phyloP scores from a whole-genome alignment of 345 rosid species.

The Lepidium africanum region DNA sequence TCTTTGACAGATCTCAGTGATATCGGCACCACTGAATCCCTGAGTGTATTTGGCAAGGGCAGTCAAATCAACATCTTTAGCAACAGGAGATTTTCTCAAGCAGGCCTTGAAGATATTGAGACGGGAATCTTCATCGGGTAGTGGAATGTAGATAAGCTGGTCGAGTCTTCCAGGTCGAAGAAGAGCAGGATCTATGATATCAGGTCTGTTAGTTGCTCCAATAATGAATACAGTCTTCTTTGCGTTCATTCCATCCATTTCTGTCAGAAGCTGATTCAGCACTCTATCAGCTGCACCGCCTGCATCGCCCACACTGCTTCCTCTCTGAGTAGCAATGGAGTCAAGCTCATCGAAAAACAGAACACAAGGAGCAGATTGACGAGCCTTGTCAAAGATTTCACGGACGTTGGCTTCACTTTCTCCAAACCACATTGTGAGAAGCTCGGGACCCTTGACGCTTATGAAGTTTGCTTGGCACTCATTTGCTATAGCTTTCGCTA shows the following conservation, averaged over 20 bases:
- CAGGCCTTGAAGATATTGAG: constrained; percentile 66
- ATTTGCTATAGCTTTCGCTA: constrained; percentile 95
- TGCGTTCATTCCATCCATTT: constrained; percentile 98
- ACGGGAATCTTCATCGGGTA: constrained; percentile 94
- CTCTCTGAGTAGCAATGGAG: constrained; percentile 99
- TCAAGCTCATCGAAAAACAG: constrained; percentile 93
- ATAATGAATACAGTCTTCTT: constrained; percentile 94
- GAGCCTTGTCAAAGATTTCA: constrained; percentile 95
- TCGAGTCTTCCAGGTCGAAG: constrained; percentile 93
- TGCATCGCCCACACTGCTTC: constrained; percentile 78
- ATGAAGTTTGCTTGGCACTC: constrained; percentile 98
- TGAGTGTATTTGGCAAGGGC: constrained; percentile 89
- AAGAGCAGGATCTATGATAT: constrained; percentile 90
- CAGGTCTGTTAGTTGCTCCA: constrained; percentile 94
- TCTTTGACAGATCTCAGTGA: constrained; percentile 93
- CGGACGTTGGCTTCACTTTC: constrained; percentile 96
- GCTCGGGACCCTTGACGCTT: constrained; percentile 90
- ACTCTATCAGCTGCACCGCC: constrained; percentile 99
- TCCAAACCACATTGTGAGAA: constrained; percentile 98
- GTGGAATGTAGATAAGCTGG: constrained; percentile 91
- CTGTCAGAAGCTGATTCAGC: constrained; percentile 87
- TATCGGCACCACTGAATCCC: constrained; percentile 97
- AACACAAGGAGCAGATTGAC: constrained; percentile 92
- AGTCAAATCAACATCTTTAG: constrained; percentile 78
- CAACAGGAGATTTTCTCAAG: constrained; percentile 86